Evolutionary conservation across 345 rosid genomes (phyloP), one percentile per base, ranked within the genome.

Genomic region (Gossypium rotundifolium): DNA sequence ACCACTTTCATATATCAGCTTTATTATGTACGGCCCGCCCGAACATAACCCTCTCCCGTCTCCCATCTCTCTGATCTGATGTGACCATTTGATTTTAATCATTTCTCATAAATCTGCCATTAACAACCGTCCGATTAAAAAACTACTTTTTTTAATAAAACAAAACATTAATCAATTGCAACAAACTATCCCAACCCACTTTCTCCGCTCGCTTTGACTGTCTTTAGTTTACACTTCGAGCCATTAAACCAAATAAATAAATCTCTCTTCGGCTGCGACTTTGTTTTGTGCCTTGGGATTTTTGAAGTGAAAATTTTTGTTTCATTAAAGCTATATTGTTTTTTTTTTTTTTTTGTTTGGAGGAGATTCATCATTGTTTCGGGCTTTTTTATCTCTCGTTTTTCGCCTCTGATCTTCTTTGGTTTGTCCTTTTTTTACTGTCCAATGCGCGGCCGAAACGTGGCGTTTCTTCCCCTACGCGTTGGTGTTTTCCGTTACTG

Each of bases 71-170:
- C 59, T 70, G 74, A 81, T 74, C 52, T 63, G 76, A 81, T 38
- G 73, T 82, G 51, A 79, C 84, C 70, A 62, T 76, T n/a, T 60
- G 23, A 54, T 59, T 57, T 1, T 68, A 68, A 72, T 60, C 2
- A 11, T 3, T 9, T 57, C 38, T 4, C 22, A 6, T 63, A 1
- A 33, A 54, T n/a, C 7, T 42, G 80, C 65, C 61, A 54, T 76
- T 73, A 10, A 70, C 40, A 53, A 77, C 90, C 90, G 86, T 86
- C 73, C 1, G 92, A 84, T 88, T 72, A 61, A 67, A 33, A 62
- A 46, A 59, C 75, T 73, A 51, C 57, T 11, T 22, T 22, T 18
- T 7, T 6, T 53, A 20, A 20, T 10, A 9, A 33, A 33, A 29
- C 1, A 2, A 27, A 9, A 57, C 33, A 23, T 22, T 58, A 12